Base-by-base conservation (phyloP, 108 stramenopile species). In the Cyclotella choctawhatcheeana region DNA sequence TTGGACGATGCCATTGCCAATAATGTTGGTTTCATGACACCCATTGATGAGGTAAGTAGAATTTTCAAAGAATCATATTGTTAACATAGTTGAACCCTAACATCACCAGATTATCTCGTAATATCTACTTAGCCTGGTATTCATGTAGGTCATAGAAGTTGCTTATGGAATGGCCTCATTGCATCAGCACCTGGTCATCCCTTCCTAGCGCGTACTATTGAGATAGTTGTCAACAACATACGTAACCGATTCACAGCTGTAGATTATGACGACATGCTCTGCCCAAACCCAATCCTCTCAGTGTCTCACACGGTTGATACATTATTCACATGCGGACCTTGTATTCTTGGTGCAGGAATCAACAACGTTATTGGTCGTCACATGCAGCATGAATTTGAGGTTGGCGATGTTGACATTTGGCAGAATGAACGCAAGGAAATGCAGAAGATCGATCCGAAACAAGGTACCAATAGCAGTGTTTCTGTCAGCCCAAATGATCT, bases 151-250 rank as follows among this genome's bases (percentile, higher is more conserved):
- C 81, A 81, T 32, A 79, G 84, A 34, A 91, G 90, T 82, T 93
- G 93, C 72, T 53, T 94, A 29, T 94, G 93, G 93, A 94, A 94
- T 60, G 93, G 93, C n/a, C 78, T 94, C 55, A 90, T 94, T 33
- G 93, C 89, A 30, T 78, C 89, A 16, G 88, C 91, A 61, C 91
- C 93, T 25, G 93, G 83, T 10, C 91, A 93, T 73, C 93, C 93
- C 14, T 90, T 86, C 73, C 69, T 94, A 52, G 90, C 89, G 20
- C 81, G 88, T 34, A 84, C 77, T 21, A 89, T 94, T 58, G 89
- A 94, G 48, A 86, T 83, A 4, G 93, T 94, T 6, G 93, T 94
- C 47, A 91, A 94, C 75, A 90, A 94, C 68, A 77, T 91, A 48
- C 87, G 90, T 26, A 91, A 94, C 43, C 87, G 93, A 7, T 80